Conservation (phyloP, 2,329 filamentous ascomycete species). For the Beauveria caledonica region DNA sequence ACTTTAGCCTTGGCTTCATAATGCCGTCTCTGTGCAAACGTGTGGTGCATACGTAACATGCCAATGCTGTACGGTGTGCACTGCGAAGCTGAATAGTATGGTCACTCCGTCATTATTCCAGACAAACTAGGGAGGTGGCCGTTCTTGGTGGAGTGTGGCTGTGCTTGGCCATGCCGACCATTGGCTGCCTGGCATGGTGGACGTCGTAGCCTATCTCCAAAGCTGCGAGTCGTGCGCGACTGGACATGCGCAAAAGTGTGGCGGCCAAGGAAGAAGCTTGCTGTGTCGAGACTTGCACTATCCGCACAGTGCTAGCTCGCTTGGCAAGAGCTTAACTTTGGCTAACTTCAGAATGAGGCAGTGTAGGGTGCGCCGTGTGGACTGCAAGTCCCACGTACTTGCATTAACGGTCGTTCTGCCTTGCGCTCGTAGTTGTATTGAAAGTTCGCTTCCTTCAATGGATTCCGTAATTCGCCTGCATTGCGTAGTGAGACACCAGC, state of each 20-base stretch:
- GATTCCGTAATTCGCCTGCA: not conserved
- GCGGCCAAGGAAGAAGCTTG: not conserved
- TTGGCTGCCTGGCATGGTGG: not conserved
- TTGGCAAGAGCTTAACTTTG: not conserved
- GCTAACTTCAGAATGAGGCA: slow-evolving; percentile 1
- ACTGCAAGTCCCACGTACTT: not conserved
- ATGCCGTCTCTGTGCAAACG: not conserved
- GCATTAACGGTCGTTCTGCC: not conserved
- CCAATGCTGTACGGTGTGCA: not conserved
- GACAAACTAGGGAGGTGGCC: slow-evolving; percentile 1
- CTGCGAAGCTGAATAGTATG: not conserved
- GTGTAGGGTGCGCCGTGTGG: not conserved
- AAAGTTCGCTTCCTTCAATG: not conserved
- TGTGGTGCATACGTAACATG: not conserved
- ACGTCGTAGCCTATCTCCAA: not conserved
- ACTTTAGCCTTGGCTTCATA: not conserved
- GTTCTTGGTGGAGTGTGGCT: not conserved
- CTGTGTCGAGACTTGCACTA: not conserved
- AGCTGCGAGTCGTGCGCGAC: not conserved
- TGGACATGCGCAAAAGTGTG: not conserved
- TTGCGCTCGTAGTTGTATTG: not conserved
- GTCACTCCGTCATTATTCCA: not conserved
- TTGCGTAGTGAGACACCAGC: not conserved
- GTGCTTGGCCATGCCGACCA: not conserved
- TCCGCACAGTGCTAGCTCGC: not conserved